These are phyloP conservation scores for Globisporangium nunn DNA, from an alignment of 352 stramenopile species.

Conservation along the genomic window DNA sequence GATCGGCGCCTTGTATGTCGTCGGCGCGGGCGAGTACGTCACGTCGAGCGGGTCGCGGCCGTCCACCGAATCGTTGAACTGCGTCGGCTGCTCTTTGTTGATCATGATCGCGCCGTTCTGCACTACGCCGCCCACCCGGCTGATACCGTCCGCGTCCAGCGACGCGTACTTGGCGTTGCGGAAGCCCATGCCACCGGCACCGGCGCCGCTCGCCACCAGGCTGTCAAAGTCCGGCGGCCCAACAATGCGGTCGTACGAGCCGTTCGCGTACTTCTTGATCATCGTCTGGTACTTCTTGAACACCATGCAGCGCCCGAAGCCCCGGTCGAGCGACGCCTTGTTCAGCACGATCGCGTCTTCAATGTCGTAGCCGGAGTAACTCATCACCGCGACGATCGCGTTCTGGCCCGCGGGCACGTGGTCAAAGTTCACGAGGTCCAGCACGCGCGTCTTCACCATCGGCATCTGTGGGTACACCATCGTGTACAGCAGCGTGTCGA, in stretches of 20 bases:
- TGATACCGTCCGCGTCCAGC: conserved; percentile 96
- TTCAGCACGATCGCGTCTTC: conserved; percentile 99
- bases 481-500: conserved; percentile 98
- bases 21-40: conserved; percentile 79
- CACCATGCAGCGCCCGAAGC: conserved; percentile 98
- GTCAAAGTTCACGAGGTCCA: conserved; percentile 99
- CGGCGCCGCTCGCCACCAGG: conserved; percentile 39
- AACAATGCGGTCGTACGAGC: conserved; percentile 92
- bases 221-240: conserved; percentile 87
- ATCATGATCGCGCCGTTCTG: conserved; percentile 96
- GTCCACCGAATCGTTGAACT: conserved; percentile 88
- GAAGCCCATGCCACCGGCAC: conserved; percentile 44
- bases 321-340: conserved; percentile 94
- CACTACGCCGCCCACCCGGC: conserved; percentile 74
- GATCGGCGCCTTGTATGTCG: conserved; percentile 94
- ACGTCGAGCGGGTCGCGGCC: conserved; percentile 67
- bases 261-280: conserved; percentile 96
- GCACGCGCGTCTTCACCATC: conserved; percentile 98
- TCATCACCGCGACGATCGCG: conserved; percentile 99
- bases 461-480: conserved; percentile 99
- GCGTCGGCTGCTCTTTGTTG: conserved; percentile 96
- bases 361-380: conserved; percentile 99
- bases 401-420: conserved; percentile 98
- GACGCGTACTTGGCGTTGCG: conserved; percentile 89
- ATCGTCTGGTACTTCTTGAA: conserved; percentile 97